These are phyloP conservation scores for Tetrahymena thermophila DNA, from an alignment of 73 alveolate genomes.

Conservation along the genomic window DNA sequence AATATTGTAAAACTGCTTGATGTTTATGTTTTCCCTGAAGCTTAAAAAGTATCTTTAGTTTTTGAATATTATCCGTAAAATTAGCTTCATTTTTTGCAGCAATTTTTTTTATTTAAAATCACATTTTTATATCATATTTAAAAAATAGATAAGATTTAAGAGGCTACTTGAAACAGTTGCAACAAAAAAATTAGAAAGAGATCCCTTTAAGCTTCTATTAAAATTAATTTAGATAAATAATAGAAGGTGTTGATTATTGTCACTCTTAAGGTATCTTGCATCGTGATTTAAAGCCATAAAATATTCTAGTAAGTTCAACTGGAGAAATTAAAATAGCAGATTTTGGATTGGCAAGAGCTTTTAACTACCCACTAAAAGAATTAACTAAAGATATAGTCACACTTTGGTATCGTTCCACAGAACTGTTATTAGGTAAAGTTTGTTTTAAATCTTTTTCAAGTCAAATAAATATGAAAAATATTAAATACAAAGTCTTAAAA, in stretches of 20 bases:
- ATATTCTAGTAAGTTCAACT: conserved; percentile 46
- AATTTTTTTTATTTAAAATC: neutral
- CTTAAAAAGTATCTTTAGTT: neutral
- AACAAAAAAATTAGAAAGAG: conserved; percentile 10
- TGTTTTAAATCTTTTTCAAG: neutral
- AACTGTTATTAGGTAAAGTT: conserved; percentile 56
- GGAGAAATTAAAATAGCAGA: conserved; percentile 73
- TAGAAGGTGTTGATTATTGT: conserved; percentile 57
- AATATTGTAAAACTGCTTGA: conserved; percentile 68
- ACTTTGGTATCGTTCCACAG: conserved; percentile 88
- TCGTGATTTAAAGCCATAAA: conserved; percentile 74
- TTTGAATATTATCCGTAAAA: conserved; percentile 19
- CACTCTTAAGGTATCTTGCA: conserved; percentile 71
- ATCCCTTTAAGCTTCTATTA: conserved; percentile 15
- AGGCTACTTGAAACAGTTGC: neutral
- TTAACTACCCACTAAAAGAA: conserved; percentile 68
- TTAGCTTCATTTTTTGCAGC: neutral
- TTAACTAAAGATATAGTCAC: conserved; percentile 81
- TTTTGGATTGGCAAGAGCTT: conserved; percentile 78
- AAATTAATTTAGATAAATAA: conserved; percentile 4
- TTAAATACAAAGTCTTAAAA: too few relatives aligned
- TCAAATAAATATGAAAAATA: too few relatives aligned
- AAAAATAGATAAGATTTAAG: neutral
- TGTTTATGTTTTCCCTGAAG: conserved; percentile 18
- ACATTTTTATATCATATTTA: neutral